A percentile compares a stretch with the other conserved stretches of the same genome.
Conservation (phyloP, 163 green algal species). For the Volvox carteri region DNA sequence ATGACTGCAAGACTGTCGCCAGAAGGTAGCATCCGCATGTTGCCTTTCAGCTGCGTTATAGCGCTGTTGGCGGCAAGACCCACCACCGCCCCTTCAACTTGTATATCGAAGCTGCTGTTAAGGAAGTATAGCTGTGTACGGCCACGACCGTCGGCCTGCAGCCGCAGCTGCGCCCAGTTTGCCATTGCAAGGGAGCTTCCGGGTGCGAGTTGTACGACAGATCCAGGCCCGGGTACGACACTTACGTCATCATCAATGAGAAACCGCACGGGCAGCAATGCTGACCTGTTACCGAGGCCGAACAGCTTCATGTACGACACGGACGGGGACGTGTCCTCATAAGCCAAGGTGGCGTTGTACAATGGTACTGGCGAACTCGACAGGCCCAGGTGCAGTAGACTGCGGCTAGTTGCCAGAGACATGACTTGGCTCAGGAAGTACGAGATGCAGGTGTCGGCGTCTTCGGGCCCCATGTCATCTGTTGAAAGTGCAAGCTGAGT, state of each 20-base stretch:
- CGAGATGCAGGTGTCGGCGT: slow-evolving; percentile 4
- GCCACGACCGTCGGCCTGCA: not conserved
- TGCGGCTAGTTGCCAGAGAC: not conserved
- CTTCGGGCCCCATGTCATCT: not conserved
- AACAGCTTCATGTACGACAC: not conserved
- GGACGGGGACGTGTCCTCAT: not conserved
- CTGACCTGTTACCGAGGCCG: too few species aligned
- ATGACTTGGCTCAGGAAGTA: not conserved
- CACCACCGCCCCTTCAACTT: not conserved
- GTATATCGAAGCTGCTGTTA: not conserved
- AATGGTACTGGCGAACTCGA: not conserved
- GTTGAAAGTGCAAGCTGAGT: not conserved
- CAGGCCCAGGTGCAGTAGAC: not conserved
- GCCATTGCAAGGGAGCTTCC: slow-evolving; percentile 12
- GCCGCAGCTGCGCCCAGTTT: not conserved
- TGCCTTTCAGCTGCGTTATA: not conserved
- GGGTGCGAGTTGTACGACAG: not conserved
- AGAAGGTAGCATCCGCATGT: not conserved
- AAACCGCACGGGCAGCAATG: not conserved
- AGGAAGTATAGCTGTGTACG: not conserved
- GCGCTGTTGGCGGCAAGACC: not conserved
- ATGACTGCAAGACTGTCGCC: not conserved
- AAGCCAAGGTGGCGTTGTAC: slow-evolving; percentile 47
- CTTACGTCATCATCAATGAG: not conserved
- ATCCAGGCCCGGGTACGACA: not conserved